A percentile compares a stretch with the other conserved stretches of the same genome.
Conservation (phyloP, 192 early-diverging fungal species). For the Kickxella alabastrina region DNA sequence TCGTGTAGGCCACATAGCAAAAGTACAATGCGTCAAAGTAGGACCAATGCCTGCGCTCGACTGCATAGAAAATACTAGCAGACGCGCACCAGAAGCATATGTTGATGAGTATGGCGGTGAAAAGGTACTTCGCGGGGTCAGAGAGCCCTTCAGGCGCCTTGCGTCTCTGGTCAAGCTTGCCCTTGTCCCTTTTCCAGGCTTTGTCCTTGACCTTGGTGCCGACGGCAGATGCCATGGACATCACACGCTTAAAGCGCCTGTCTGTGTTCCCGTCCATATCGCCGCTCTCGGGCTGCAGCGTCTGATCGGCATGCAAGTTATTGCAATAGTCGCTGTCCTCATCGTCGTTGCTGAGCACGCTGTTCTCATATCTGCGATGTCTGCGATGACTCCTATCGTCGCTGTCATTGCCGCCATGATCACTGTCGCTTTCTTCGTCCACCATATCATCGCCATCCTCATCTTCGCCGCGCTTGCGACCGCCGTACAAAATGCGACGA, state of each 20-base stretch:
- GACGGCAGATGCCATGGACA: constrained; percentile 14
- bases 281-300: background rate
- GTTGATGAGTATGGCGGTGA: constrained; percentile 32
- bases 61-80: constrained; percentile 36
- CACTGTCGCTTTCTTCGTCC: no score
- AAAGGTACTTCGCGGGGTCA: constrained; percentile 35
- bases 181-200: constrained; percentile 4
- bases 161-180: background rate
- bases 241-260: constrained; percentile 6
- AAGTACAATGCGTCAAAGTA: constrained; percentile 53
- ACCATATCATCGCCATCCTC: background rate
- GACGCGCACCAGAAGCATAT: constrained; percentile 40
- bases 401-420: no score
- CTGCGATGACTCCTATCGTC: no score
- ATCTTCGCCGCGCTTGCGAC: background rate
- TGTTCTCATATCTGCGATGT: no score
- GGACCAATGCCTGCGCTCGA: constrained; percentile 26
- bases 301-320: constrained; percentile 9
- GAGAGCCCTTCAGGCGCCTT: background rate
- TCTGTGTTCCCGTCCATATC: background rate
- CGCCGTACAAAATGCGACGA: constrained; percentile 1
- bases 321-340: background rate
- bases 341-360: background rate
- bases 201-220: constrained; percentile 11
- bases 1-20: constrained; percentile 53